Percentiles rank a stretch among this genome's conserved stretches.
Conservation (phyloP, 305 asterid genomes). For the Fraxinus floribunda region DNA sequence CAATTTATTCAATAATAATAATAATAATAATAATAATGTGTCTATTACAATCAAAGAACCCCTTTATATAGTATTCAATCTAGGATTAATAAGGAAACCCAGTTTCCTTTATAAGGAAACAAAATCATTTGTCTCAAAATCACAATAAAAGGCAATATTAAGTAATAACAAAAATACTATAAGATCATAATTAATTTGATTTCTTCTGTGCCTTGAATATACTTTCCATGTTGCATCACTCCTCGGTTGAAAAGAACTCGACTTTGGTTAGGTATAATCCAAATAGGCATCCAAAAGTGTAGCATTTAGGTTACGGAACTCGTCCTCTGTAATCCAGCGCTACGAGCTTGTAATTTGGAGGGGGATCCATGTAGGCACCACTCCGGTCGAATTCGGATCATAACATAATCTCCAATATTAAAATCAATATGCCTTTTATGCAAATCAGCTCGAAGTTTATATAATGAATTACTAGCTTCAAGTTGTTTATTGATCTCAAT, state of each 20-base stretch:
- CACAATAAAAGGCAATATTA: not conserved
- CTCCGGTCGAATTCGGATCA: no score
- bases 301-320: not conserved
- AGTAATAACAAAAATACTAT: not conserved
- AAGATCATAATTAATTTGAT: no score
- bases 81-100: not conserved
- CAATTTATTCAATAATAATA: no score
- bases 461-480: no score
- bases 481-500: no score
- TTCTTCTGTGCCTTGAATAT: not conserved
- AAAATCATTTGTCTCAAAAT: not conserved
- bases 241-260: not conserved
- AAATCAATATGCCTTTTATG: no score
- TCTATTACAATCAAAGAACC: not conserved
- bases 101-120: not conserved
- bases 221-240: not conserved
- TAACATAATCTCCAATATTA: no score
- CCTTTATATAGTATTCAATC: not conserved
- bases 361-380: no score
- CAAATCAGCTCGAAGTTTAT: no score
- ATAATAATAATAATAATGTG: not conserved
- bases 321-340: not conserved
- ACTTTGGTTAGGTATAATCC: not conserved
- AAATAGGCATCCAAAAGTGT: not conserved
- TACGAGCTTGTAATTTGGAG: no score